Evolutionary conservation across 2,329 filamentous ascomycete species (phyloP), one percentile per base, ranked within the genome.

Genomic region (Colletotrichum spaethianum): DNA sequence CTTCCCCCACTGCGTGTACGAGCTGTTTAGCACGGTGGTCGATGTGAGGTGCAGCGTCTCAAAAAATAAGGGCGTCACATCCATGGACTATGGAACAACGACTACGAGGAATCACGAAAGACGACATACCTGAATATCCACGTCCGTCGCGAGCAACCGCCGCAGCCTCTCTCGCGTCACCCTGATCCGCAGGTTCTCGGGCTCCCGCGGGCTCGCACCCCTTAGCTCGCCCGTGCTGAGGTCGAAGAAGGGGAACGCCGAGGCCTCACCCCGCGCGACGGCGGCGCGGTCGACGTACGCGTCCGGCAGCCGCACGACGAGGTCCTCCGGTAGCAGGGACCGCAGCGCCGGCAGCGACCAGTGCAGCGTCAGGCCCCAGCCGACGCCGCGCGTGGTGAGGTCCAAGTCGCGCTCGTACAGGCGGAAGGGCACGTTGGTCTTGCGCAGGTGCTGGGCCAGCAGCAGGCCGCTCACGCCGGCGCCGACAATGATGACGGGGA

Each of bases 341-440:
- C 86, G 82, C 50, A 92, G 81, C 1, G 83, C 83, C 0, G 86
- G 83, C 12, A 91, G 83, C 5, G 87, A 88, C 90, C 90, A 92
- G 77, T 92, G 89, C 67, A 92, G 81, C 0, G 90, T 92, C 68
- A 92, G 81, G 3, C 89, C 91, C 91, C 90, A 92, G 73, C 90
- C 90, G 4, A 84, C 81, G 26, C 81, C 87, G 40, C 85, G 87
- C 36, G 83, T 83, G 68, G 79, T 81, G 52, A 87, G 81, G 50
- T 86, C 83, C 6, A 76, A 68, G 74, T 88, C 85, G n/a, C 87
- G 84, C 76, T 90, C 88, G 74, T 88, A 90, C 62, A 90, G 81
- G 36, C 79, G 83, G 75, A 85, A 88, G 5, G 82, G 77, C 7
- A 86, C 76, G 12, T 69, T 75, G n/a, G 76, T 70, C 33, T 75